Evolutionary conservation across 1,284 basidiomycete genomes (phyloP).

Genomic region (Cutaneotrichosporon dermatis): DNA sequence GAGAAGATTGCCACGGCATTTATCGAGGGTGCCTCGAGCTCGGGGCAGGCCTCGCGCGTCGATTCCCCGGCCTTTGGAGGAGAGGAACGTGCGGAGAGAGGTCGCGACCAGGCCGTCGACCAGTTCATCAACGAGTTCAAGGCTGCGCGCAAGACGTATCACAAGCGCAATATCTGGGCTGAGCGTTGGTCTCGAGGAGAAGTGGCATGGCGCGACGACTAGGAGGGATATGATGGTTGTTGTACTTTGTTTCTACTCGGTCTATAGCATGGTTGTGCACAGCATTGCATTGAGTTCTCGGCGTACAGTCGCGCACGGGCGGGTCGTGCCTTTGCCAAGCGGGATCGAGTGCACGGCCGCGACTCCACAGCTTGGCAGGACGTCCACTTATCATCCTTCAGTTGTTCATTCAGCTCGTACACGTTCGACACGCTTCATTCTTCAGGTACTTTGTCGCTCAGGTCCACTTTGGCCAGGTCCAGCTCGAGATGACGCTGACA

Average conservation of each 20-base stretch:
- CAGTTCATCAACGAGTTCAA: constrained; percentile 83
- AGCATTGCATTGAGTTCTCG: background rate
- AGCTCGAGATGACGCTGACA: no score
- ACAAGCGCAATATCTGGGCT: constrained; percentile 82
- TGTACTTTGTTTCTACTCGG: background rate
- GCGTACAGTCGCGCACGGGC: no score
- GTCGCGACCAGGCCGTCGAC: constrained; percentile 56
- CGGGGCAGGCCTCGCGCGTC: constrained; percentile 35
- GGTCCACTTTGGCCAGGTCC: no score
- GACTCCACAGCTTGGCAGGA: no score
- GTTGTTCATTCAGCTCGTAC: no score
- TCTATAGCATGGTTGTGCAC: no score
- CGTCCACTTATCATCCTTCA: no score
- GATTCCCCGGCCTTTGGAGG: constrained; percentile 36
- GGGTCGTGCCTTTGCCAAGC: no score
- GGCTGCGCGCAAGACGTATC: constrained; percentile 75
- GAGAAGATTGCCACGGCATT: constrained; percentile 76
- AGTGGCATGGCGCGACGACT: constrained; percentile 71
- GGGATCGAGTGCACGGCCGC: no score
- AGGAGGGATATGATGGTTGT: background rate
- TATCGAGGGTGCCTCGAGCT: constrained; percentile 57
- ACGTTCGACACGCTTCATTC: no score
- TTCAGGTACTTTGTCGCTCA: no score
- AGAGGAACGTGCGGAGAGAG: background rate
- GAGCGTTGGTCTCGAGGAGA: constrained; percentile 78